Percentiles rank a stretch among this genome's conserved stretches.
Evolutionary conservation across 176 grass and related monocot genomes (phyloP).

Genomic region (Puccinellia tenuiflora): DNA sequence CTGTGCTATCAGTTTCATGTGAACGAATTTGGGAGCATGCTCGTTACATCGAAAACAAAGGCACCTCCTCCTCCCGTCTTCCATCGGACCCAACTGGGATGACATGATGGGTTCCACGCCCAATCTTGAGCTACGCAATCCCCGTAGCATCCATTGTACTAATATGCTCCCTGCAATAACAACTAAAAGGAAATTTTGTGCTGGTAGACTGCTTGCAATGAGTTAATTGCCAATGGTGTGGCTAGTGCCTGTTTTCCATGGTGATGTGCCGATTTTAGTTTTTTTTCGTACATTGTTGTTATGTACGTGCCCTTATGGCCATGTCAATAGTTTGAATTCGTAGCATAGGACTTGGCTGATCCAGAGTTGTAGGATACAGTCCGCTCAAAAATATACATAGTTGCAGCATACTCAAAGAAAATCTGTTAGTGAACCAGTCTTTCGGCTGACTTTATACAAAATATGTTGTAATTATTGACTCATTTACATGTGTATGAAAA

Average conservation of each 20-base stretch:
- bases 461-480: too few relatives aligned
- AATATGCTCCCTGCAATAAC: neutral
- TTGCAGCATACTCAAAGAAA: neutral
- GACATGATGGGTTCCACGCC: neutral
- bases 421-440: neutral
- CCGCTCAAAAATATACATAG: neutral
- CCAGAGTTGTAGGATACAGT: neutral
- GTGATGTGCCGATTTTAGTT: neutral
- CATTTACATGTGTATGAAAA: too few relatives aligned
- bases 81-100: neutral
- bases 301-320: neutral
- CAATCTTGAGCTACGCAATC: neutral
- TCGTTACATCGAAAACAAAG: too few relatives aligned
- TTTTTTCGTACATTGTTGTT: neutral
- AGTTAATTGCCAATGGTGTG: neutral
- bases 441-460: neutral
- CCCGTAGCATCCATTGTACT: neutral
- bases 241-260: neutral
- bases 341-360: neutral
- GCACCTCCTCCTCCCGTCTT: neutral
- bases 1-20: neutral
- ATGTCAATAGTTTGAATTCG: neutral
- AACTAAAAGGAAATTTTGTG: neutral
- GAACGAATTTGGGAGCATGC: too few relatives aligned
- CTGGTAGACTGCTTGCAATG: neutral